These are phyloP conservation scores for Calamus simplicifolius DNA, from an alignment of 176 grass and related monocot species.

Conservation along the genomic window DNA sequence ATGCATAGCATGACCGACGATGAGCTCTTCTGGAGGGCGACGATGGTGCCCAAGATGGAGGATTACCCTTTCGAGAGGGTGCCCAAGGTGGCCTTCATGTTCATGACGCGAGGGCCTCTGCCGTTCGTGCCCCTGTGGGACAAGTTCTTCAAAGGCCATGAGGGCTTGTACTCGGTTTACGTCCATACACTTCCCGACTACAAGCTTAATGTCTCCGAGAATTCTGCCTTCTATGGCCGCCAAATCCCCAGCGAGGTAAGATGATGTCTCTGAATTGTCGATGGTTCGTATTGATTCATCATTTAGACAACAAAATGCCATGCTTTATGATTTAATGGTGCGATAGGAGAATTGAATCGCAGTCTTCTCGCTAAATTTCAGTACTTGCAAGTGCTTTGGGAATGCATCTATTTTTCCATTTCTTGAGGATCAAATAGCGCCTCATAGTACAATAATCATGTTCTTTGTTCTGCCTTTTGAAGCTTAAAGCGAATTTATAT, in stretches of 20 bases:
- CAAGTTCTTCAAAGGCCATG: slow-evolving; percentile 6
- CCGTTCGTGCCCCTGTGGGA: slow-evolving; percentile 7
- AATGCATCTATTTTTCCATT: too few relatives aligned
- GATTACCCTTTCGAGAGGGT: slow-evolving; percentile 9
- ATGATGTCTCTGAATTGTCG: background rate
- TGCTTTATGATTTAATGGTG: background rate
- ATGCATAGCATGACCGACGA: slow-evolving; percentile 10
- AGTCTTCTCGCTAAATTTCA: too few relatives aligned
- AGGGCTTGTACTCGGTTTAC: slow-evolving; percentile 12
- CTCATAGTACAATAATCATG: too few relatives aligned
- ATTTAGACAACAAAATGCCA: background rate
- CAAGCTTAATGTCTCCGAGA: slow-evolving; percentile 2
- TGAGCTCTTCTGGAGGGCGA: slow-evolving; percentile 5
- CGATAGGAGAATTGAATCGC: background rate
- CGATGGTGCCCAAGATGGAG: slow-evolving; percentile 7
- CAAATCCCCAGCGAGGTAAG: slow-evolving; percentile 8
- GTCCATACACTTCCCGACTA: slow-evolving; percentile 1
- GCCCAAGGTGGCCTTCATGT: slow-evolving; percentile 12
- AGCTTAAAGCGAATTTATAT: too few relatives aligned
- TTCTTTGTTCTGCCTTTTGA: too few relatives aligned
- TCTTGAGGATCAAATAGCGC: too few relatives aligned
- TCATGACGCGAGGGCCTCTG: slow-evolving; percentile 10
- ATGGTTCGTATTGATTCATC: background rate
- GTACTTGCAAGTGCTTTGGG: too few relatives aligned
- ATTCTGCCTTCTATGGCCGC: slow-evolving; percentile 7